Base-by-base conservation (phyloP, 176 grass and related monocot species). In the Paspalum notatum region DNA sequence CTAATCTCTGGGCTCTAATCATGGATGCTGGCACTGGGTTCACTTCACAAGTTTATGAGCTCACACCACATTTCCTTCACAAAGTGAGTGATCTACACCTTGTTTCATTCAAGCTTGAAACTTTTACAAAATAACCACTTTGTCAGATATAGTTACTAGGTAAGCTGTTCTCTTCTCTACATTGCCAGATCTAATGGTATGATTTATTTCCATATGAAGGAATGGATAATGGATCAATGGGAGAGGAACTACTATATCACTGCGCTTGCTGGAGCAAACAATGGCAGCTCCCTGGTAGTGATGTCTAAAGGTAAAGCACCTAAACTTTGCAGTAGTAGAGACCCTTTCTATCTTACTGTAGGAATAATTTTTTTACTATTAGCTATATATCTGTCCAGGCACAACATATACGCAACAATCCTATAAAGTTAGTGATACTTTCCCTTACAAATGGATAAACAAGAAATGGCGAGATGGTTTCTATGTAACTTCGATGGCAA, bases 201-300 rank as follows among this genome's bases (percentile, higher is more conserved):
- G 11, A 67, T 80, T 83, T 89, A 21, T 84, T 22, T 60, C 45
- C 27, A 82, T 93, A 83, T 75, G 26, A 85, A 98, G 97, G 97
- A 99, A 91, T 99, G 93, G 97, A 93, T 99, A 86, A 99, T 99
- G 91, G 97, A 99, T 10, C 97, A 91, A 80, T 99, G 97, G 97
- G 93, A 99, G 68, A 99, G 81, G 75, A 91, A 93, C 75, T 96
- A 96, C 83, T 96, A 96, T 86, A 99, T 99, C 68, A 93, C 82
- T 85, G 89, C 93, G 72, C 72, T 99, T 84, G 93, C 97, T 83
- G 97, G 97, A 51, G 88, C 97, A 79, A 91, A 85, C 81, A 99
- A 96, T 78, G 97, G 93, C 21, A 90, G 93, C 77, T 99, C 97
- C 16, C 49, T 99, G 58, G 87, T 99, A 47, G 91, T 99, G 38